phyloP scores from a whole-genome alignment of 1,284 basidiomycete genomes.

The Melampsora americana region DNA sequence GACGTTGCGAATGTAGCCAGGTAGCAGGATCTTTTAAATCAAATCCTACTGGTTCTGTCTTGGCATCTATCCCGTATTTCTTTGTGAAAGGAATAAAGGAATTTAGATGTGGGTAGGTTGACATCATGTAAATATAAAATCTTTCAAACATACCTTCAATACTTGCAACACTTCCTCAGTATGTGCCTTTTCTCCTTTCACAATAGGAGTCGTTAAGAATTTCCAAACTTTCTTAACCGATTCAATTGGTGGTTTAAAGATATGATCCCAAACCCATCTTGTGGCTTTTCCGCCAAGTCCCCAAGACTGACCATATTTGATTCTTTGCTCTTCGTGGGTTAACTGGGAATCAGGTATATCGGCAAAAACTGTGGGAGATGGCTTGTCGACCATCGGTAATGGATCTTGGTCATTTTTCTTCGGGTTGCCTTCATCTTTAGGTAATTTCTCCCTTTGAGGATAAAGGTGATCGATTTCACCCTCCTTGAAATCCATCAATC shows the following conservation, averaged over 20 bases:
- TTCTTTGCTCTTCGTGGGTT: background rate
- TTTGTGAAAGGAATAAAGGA: too few species aligned
- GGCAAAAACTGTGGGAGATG: too few species aligned
- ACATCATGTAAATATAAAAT: too few species aligned
- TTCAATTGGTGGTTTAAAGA: background rate
- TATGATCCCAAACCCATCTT: background rate
- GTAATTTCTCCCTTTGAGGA: background rate
- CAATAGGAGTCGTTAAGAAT: background rate
- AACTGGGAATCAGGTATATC: background rate
- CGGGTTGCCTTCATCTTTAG: background rate
- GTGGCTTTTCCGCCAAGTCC: background rate
- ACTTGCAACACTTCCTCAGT: too few species aligned
- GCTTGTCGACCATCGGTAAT: background rate
- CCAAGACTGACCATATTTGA: constrained; percentile 5
- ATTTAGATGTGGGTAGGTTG: too few species aligned
- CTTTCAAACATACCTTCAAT: too few species aligned
- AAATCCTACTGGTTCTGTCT: too few species aligned
- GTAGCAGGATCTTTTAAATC: too few species aligned
- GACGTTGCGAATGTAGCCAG: too few species aligned
- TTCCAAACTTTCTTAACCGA: background rate
- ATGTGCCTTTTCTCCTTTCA: background rate
- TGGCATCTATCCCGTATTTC: too few species aligned
- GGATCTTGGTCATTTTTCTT: background rate
- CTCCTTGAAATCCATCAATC: background rate
- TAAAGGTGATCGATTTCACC: background rate